phyloP scores from a whole-genome alignment of 352 stramenopile genomes.

The Pythium dissimile region DNA sequence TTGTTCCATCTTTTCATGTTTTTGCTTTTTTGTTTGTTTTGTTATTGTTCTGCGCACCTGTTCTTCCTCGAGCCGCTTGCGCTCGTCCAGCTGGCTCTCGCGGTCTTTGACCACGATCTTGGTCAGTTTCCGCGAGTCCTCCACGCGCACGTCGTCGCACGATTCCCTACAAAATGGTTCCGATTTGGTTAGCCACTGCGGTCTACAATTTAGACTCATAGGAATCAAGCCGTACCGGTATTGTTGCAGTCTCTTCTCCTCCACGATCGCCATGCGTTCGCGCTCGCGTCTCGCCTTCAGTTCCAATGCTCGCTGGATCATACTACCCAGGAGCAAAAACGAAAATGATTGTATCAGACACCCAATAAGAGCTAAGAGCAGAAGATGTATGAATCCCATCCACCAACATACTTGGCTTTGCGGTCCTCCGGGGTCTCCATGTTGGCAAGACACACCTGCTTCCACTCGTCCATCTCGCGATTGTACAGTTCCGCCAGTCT shows the following conservation, averaged over 20 bases:
- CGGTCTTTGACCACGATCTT: constrained; percentile 57
- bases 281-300: constrained; percentile 64
- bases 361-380: neutral
- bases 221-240: constrained; percentile 41
- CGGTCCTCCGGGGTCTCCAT: constrained; percentile 75
- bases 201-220: neutral
- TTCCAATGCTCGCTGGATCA: constrained; percentile 72
- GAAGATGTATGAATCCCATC: neutral
- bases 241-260: constrained; percentile 75
- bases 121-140: constrained; percentile 64
- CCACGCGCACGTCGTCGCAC: constrained; percentile 56
- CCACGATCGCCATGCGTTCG: constrained; percentile 53
- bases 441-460: constrained; percentile 54
- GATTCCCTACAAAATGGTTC: constrained; percentile 41
- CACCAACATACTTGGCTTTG: constrained; percentile 74
- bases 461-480: constrained; percentile 73
- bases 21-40: too few species aligned
- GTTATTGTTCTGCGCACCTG: too few species aligned
- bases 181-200: neutral
- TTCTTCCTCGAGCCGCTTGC: constrained; percentile 35
- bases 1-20: neutral
- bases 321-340: constrained; percentile 24
- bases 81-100: constrained; percentile 58
- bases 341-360: neutral
- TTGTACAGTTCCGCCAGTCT: constrained; percentile 76